These are phyloP conservation scores for Megacollybia marginata DNA, from an alignment of 768 basidiomycete genomes.

Conservation along the genomic window DNA sequence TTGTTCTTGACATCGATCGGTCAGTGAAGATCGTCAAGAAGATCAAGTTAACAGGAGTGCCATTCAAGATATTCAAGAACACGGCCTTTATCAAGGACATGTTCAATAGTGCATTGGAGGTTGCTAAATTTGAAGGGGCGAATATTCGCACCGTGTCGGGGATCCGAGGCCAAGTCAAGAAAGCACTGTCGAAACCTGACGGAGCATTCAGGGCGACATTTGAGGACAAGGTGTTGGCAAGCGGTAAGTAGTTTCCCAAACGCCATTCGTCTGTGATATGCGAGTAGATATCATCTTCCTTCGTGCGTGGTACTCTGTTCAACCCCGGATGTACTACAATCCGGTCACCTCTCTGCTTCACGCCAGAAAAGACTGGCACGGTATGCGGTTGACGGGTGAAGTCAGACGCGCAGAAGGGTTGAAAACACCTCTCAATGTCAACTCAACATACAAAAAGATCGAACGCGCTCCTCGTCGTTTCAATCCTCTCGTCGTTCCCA, in stretches of 20 bases:
- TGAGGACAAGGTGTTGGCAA: constrained; percentile 95
- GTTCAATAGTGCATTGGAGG: constrained; percentile 90
- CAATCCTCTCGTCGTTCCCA: constrained; percentile 83
- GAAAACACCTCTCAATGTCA: constrained; percentile 72
- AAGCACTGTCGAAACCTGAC: constrained; percentile 90
- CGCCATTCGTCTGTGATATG: constrained; percentile 1
- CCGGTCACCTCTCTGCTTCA: constrained; percentile 89
- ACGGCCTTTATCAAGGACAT: constrained; percentile 98
- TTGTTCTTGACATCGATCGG: constrained; percentile 88
- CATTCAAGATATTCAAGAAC: constrained; percentile 98
- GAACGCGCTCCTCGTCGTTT: constrained; percentile 78
- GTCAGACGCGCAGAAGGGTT: constrained; percentile 81
- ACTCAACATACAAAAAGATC: constrained; percentile 85
- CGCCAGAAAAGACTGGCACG: constrained; percentile 83
- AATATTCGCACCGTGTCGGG: constrained; percentile 93
- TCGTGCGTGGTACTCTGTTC: constrained; percentile 93
- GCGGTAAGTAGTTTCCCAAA: constrained; percentile 50
- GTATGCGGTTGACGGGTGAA: constrained; percentile 95
- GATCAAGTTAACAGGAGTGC: constrained; percentile 90
- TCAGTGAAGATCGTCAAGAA: constrained; percentile 97
- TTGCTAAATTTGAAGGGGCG: constrained; percentile 99
- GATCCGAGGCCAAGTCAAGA: constrained; percentile 95
- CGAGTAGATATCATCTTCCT: constrained; percentile 84
- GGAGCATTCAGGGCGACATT: constrained; percentile 95
- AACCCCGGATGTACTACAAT: constrained; percentile 94